Conservation (phyloP, 192 early-diverging fungal species). For the Paraglomus occultum region DNA sequence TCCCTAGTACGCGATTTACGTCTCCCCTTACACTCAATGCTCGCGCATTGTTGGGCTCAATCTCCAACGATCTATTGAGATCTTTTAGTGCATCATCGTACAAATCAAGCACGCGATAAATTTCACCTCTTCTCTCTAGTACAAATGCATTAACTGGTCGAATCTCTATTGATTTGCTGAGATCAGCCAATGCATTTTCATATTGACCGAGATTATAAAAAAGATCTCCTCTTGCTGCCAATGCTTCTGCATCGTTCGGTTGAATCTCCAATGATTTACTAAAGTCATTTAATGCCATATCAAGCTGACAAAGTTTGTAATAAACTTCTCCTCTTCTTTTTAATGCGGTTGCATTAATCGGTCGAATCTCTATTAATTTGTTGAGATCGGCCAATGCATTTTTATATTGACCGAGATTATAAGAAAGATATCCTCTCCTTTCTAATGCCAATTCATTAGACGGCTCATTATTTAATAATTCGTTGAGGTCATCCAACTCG, state of each 20-base stretch:
- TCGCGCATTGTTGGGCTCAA: background rate
- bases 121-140: slow-evolving; percentile 3
- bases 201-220: background rate
- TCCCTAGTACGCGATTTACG: background rate
- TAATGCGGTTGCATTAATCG: background rate
- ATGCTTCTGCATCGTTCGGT: slow-evolving; percentile 1
- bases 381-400: background rate
- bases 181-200: slow-evolving; percentile 4
- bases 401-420: slow-evolving; percentile 4
- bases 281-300: background rate
- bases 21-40: background rate
- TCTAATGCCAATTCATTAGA: slow-evolving; percentile 5
- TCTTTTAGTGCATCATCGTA: background rate
- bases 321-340: slow-evolving; percentile 8
- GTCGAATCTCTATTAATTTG: background rate
- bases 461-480: background rate
- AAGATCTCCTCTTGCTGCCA: background rate
- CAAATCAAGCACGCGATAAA: background rate
- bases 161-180: slow-evolving; percentile 21
- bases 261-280: slow-evolving; percentile 12
- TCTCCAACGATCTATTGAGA: background rate
- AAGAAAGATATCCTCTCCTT: slow-evolving; percentile 11
- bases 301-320: background rate
- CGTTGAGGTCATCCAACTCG: background rate
- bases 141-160: background rate